These are phyloP conservation scores for Singerocomus rubriflavus DNA, from an alignment of 1,284 basidiomycete genomes.

Conservation along the genomic window DNA sequence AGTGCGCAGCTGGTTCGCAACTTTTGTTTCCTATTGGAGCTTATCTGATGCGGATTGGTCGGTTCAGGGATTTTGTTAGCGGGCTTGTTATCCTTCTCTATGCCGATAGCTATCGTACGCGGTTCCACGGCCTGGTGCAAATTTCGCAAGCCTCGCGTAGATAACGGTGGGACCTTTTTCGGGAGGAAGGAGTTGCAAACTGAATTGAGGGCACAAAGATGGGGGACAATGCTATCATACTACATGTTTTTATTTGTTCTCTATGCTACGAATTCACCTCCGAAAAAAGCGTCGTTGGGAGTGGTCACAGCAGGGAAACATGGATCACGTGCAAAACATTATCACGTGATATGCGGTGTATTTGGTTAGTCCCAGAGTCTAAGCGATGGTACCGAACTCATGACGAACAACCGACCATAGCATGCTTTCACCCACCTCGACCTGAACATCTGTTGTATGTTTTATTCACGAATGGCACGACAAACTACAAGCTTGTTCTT, in stretches of 20 bases:
- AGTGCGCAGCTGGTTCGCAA: slow-evolving; percentile 75
- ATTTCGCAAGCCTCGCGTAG: slow-evolving; percentile 34
- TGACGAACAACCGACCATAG: slow-evolving; percentile 5
- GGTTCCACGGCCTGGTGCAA: slow-evolving; percentile 51
- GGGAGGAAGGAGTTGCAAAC: background rate
- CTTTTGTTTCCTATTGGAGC: slow-evolving; percentile 10
- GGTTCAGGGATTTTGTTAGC: slow-evolving; percentile 70
- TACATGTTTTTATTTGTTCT: slow-evolving; percentile 16
- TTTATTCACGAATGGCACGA: slow-evolving; percentile 24
- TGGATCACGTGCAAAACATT: no score
- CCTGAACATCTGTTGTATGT: slow-evolving; percentile 13
- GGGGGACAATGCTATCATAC: slow-evolving; percentile 16
- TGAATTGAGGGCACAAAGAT: background rate
- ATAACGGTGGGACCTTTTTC: slow-evolving; percentile 3
- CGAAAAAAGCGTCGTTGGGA: no score
- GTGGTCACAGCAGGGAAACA: no score
- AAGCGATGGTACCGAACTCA: background rate
- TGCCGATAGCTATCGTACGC: slow-evolving; percentile 63
- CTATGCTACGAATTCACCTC: slow-evolving; percentile 11
- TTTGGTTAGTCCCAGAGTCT: background rate
- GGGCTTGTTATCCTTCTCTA: slow-evolving; percentile 75
- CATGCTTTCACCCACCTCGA: slow-evolving; percentile 12
- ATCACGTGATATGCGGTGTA: slow-evolving; percentile 19
- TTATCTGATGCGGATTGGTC: slow-evolving; percentile 9
- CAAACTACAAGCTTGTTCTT: slow-evolving; percentile 19